Evolutionary conservation across 495 filamentous ascomycete species (phyloP), one percentile per base, ranked within the genome.

Genomic region (Cercophora scortea): DNA sequence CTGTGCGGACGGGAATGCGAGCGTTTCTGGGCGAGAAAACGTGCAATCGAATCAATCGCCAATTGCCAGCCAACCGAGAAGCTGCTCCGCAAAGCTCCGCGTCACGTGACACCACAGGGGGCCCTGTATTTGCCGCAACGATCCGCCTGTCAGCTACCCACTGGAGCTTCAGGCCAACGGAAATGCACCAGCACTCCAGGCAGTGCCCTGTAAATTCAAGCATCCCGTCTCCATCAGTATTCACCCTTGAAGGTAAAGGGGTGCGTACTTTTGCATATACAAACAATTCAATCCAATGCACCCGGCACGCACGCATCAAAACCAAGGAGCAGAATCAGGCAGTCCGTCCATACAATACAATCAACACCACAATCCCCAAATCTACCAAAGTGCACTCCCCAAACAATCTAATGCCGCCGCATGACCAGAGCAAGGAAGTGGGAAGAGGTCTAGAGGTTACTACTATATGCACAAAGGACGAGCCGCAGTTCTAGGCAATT

Each of bases 391-490:
- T 25, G 25, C 25, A 25, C 25, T 25, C 25, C 25, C 25, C 25
- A 25, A 25, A 25, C 25, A 25, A 25, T 25, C 25, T 25, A 25
- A 25, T 25, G 25, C 25, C 25, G 25, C 10, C 11, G n/a, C n/a
- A 40, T 11, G 46, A 55, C 45, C 44, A 47, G 55, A 52, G 53
- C 49, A 61, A 61, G 55, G 49, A 57, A 60, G 55, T 50, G 47
- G 51, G 52, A 56, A 53, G 50, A 66, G 55, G 68, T 70, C 71
- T 72, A 69, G 65, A 62, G 62, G 68, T 67, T 66, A 66, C 58
- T 76, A 74, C 59, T 75, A 74, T 75, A 74, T 76, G 71, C 73
- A 76, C 71, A 74, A 60, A 62, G 65, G 25, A 25, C 25, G 25
- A 25, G 25, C 57, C 69, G 60, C 61, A 55, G 64, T 62, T 71